Conservation (phyloP, 2,329 filamentous ascomycete genomes). For the Aspergillus ochraceus region DNA sequence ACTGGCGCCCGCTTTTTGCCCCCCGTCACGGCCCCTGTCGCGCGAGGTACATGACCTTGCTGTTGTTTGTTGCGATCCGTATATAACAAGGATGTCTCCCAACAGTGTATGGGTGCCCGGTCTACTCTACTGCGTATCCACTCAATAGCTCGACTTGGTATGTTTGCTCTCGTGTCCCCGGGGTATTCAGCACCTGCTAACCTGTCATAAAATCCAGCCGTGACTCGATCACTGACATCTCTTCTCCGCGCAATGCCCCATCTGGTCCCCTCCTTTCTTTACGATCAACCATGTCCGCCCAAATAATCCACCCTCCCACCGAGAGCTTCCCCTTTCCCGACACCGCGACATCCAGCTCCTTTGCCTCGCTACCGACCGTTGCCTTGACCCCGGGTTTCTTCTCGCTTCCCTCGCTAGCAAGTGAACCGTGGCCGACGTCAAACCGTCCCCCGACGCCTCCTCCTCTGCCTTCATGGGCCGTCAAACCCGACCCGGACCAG, state of each 20-base stretch:
- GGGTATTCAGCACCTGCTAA: no score
- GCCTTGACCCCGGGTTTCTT: background rate
- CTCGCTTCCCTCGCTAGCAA: background rate
- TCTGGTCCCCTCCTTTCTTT: background rate
- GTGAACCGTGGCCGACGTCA: background rate
- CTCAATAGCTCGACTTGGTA: no score
- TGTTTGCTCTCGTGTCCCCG: no score
- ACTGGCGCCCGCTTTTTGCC: no score
- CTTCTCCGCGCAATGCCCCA: background rate
- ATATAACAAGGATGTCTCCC: no score
- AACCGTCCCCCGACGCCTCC: no score
- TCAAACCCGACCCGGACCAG: background rate
- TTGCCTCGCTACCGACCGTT: background rate
- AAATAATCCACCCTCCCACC: background rate
- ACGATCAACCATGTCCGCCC: background rate
- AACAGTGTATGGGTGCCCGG: no score
- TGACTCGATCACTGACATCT: no score
- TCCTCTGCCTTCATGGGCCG: background rate
- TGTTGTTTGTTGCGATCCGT: no score
- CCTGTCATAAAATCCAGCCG: no score
- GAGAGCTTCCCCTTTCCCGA: background rate
- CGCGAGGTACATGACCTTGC: no score
- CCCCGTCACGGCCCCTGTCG: no score
- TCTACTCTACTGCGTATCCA: background rate
- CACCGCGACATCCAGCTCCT: background rate